phyloP scores from a whole-genome alignment of 2,329 filamentous ascomycete genomes.

The Trichoderma breve region DNA sequence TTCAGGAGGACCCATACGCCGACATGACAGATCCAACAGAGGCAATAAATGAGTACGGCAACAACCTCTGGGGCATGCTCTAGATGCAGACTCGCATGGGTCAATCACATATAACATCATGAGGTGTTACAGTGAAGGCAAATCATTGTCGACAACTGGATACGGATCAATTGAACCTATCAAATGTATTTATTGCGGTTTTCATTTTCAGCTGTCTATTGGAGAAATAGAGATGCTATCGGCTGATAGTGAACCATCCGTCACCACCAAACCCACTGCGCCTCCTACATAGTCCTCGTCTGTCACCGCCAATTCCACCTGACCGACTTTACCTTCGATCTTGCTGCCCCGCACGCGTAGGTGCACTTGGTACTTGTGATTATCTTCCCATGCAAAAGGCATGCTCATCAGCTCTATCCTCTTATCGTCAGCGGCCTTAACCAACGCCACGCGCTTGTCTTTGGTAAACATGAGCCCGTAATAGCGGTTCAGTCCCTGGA shows the following conservation, averaged over 20 bases:
- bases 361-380: neutral
- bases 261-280: neutral
- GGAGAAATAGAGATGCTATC: neutral
- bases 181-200: neutral
- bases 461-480: conserved; percentile 29
- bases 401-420: conserved; percentile 3
- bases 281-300: neutral
- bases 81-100: neutral
- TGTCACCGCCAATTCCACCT: neutral
- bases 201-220: neutral
- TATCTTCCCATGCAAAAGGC: conserved; percentile 9
- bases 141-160: neutral
- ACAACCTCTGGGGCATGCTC: neutral
- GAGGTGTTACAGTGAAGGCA: neutral
- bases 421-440: conserved; percentile 17
- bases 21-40: neutral
- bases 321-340: neutral
- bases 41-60: neutral
- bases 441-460: conserved; percentile 19
- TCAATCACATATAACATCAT: neutral
- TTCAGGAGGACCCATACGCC: neutral
- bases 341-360: neutral
- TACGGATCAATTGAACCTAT: neutral
- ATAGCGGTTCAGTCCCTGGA: conserved; percentile 32
- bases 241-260: neutral